phyloP scores from a whole-genome alignment of 257 asterid species.

The Cordia subcordata region DNA sequence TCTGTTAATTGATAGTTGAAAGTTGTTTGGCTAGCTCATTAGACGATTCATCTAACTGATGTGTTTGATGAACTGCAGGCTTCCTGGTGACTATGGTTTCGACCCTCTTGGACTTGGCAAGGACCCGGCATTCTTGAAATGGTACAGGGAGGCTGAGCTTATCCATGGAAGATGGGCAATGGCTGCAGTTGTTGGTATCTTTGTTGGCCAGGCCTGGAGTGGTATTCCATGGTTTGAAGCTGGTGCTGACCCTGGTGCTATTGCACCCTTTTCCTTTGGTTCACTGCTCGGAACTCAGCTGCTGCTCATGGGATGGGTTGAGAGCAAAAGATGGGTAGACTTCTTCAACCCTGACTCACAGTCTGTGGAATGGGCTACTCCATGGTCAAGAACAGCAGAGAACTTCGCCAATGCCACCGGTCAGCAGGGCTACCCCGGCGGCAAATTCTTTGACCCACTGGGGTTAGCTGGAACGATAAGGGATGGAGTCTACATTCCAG shows the following conservation, averaged over 20 bases:
- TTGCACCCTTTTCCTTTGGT: slow-evolving; percentile 95
- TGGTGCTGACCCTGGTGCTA: slow-evolving; percentile 90
- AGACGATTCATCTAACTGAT: background rate
- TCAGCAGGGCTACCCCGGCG: slow-evolving; percentile 94
- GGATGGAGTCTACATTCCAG: slow-evolving; percentile 69
- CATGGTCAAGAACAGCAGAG: slow-evolving; percentile 86
- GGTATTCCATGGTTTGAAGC: slow-evolving; percentile 98
- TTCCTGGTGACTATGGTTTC: slow-evolving; percentile 92
- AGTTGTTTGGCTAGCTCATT: background rate
- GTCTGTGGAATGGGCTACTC: slow-evolving; percentile 94
- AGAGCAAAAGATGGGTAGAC: slow-evolving; percentile 97
- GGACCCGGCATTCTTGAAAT: slow-evolving; percentile 92
- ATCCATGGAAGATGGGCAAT: slow-evolving; percentile 99
- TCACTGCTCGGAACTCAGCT: slow-evolving; percentile 91
- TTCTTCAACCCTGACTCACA: slow-evolving; percentile 91
- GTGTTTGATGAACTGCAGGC: slow-evolving; percentile 37
- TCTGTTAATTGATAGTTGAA: too few species aligned
- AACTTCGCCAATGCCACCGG: slow-evolving; percentile 86
- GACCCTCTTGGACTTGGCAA: slow-evolving; percentile 94
- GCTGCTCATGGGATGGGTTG: slow-evolving; percentile 98
- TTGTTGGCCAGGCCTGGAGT: slow-evolving; percentile 91
- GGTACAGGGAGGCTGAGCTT: slow-evolving; percentile 99
- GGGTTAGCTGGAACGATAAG: slow-evolving; percentile 56
- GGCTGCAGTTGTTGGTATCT: slow-evolving; percentile 89
- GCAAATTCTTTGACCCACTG: slow-evolving; percentile 87